Evolutionary conservation across 257 asterid species (phyloP).

Genomic region (Nicotiana obtusifolia): DNA sequence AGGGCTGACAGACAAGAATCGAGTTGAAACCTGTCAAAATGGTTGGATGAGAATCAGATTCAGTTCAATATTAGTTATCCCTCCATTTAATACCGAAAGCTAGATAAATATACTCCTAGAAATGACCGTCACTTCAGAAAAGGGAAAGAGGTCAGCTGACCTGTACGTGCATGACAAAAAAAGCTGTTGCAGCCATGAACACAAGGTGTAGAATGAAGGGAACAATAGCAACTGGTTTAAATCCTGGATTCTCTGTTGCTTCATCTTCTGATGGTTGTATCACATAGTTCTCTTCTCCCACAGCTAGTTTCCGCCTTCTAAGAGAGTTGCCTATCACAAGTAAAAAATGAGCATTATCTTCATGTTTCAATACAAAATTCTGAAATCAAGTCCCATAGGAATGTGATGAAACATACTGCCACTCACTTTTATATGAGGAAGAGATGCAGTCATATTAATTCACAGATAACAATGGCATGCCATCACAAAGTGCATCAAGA

Average conservation of each 20-base stretch:
- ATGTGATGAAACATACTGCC: slow-evolving; percentile 3
- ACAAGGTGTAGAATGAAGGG: slow-evolving; percentile 74
- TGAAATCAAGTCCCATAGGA: not conserved
- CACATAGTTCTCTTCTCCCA: slow-evolving; percentile 21
- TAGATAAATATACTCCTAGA: not conserved
- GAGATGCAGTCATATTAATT: not conserved
- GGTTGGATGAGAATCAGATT: not conserved
- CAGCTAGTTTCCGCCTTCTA: slow-evolving; percentile 43
- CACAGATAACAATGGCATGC: slow-evolving; percentile 2
- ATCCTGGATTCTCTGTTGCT: slow-evolving; percentile 17
- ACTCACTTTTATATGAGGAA: not conserved
- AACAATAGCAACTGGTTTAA: slow-evolving; percentile 48
- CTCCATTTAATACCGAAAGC: not conserved
- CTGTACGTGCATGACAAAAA: slow-evolving; percentile 92
- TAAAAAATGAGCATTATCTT: not conserved
- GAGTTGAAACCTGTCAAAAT: slow-evolving; percentile 69
- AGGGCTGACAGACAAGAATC: slow-evolving; percentile 86
- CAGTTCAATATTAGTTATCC: not conserved
- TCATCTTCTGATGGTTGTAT: slow-evolving; percentile 26
- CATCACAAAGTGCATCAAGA: slow-evolving; percentile 12
- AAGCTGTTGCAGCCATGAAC: slow-evolving; percentile 78
- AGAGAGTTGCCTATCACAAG: slow-evolving; percentile 18
- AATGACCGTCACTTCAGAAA: not conserved
- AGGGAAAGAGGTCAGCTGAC: slow-evolving; percentile 29
- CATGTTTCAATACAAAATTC: not conserved